Percentiles rank a stretch among this genome's conserved stretches.
Evolutionary conservation across 768 basidiomycete species (phyloP).

Genomic region (Mycena haematopus): DNA sequence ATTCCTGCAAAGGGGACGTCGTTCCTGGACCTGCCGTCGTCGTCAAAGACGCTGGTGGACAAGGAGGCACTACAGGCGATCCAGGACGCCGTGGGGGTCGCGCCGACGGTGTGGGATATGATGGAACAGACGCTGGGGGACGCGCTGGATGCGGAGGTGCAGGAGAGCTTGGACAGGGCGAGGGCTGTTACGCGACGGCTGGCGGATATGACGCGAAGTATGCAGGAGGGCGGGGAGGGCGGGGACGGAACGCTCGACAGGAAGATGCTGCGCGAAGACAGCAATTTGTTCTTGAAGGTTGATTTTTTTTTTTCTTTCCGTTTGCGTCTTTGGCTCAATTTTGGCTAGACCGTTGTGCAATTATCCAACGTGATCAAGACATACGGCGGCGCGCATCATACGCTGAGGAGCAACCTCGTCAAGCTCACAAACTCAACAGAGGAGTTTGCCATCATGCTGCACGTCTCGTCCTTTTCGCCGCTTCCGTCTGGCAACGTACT

Average conservation of each 20-base stretch:
- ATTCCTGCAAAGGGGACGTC: constrained; percentile 42
- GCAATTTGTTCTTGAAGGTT: constrained; percentile 84
- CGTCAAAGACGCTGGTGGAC: constrained; percentile 71
- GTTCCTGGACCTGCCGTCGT: constrained; percentile 55
- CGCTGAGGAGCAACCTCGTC: constrained; percentile 73
- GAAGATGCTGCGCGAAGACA: constrained; percentile 75
- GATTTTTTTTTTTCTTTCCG: constrained; percentile 22
- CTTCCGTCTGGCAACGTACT: constrained; percentile 51
- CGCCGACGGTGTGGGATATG: constrained; percentile 83
- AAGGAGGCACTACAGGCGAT: constrained; percentile 82
- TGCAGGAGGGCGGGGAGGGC: constrained; percentile 68
- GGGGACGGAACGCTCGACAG: constrained; percentile 56
- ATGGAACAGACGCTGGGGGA: constrained; percentile 72
- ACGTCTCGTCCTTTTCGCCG: constrained; percentile 82
- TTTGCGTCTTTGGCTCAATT: not conserved
- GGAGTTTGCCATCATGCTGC: constrained; percentile 85
- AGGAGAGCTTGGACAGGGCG: constrained; percentile 64
- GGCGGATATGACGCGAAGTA: constrained; percentile 58
- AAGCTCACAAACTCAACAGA: constrained; percentile 84
- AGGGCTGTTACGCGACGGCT: constrained; percentile 69
- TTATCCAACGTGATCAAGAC: constrained; percentile 77
- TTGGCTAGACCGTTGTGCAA: constrained; percentile 70
- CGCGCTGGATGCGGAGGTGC: constrained; percentile 51
- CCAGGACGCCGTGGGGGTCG: constrained; percentile 77
- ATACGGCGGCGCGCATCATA: constrained; percentile 62